A percentile compares a stretch with the other conserved stretches of the same genome.
Evolutionary conservation across 2,329 filamentous ascomycete genomes (phyloP).

Genomic region (Epichloe bromicola): DNA sequence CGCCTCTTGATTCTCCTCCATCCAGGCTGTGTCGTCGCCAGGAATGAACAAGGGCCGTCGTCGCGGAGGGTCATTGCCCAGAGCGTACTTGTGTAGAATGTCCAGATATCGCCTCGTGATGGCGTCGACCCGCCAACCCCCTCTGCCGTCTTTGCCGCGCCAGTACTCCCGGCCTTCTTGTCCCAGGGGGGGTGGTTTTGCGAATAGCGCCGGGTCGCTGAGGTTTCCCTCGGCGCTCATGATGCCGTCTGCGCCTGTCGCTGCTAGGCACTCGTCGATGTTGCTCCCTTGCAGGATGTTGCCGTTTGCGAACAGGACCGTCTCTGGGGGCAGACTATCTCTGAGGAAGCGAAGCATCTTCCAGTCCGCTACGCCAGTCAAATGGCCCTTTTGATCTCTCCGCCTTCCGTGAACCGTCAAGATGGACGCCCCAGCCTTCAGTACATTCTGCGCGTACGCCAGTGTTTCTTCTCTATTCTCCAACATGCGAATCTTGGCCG

Average conservation of each 20-base stretch:
- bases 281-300: slow-evolving; percentile 78
- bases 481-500: slow-evolving; percentile 85
- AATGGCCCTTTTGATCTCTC: slow-evolving; percentile 88
- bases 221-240: slow-evolving; percentile 96
- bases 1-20: slow-evolving; percentile 20
- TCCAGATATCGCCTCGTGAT: slow-evolving; percentile 80
- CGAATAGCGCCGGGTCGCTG: slow-evolving; percentile 82
- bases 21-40: slow-evolving; percentile 37
- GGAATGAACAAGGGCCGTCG: slow-evolving; percentile 64
- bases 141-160: slow-evolving; percentile 63
- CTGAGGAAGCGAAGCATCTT: slow-evolving; percentile 67
- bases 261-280: slow-evolving; percentile 62
- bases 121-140: slow-evolving; percentile 81
- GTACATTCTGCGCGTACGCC: slow-evolving; percentile 75
- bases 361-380: slow-evolving; percentile 92
- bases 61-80: slow-evolving; percentile 50
- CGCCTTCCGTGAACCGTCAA: slow-evolving; percentile 82
- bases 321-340: slow-evolving; percentile 71
- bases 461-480: slow-evolving; percentile 79
- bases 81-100: slow-evolving; percentile 69
- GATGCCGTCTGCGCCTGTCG: slow-evolving; percentile 78
- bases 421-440: slow-evolving; percentile 81
- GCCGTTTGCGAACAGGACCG: slow-evolving; percentile 92
- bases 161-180: slow-evolving; percentile 72
- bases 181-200: slow-evolving; percentile 47